Evolutionary conservation across 495 filamentous ascomycete species (phyloP).

Genomic region (Pseudevernia furfuracea): DNA sequence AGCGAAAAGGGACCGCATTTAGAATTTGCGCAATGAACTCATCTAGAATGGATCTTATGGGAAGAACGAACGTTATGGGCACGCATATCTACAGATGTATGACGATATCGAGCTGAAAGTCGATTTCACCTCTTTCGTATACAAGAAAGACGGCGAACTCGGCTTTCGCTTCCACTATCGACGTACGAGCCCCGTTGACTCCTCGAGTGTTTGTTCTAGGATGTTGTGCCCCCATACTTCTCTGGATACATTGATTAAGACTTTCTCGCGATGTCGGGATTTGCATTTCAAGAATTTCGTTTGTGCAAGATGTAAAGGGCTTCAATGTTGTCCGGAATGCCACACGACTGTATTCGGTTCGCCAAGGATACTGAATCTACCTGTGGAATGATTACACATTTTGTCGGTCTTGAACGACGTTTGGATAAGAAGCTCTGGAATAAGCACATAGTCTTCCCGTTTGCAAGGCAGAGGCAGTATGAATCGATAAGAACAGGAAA

Average conservation of each 20-base stretch:
- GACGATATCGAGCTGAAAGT: background rate
- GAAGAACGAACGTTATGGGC: background rate
- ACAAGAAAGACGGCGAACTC: background rate
- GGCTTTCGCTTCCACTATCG: background rate
- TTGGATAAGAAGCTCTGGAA: background rate
- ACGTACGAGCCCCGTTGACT: background rate
- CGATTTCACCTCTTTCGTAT: background rate
- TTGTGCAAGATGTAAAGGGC: background rate
- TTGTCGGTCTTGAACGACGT: background rate
- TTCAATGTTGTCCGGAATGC: background rate
- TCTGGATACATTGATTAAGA: background rate
- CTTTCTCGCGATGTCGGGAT: background rate
- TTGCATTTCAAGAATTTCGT: background rate
- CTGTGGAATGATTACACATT: background rate
- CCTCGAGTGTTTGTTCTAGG: background rate
- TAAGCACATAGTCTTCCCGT: background rate
- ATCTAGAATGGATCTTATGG: background rate
- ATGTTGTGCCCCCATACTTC: background rate
- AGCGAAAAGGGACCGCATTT: background rate
- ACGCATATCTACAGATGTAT: background rate
- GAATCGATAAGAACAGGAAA: background rate
- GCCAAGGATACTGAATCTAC: background rate
- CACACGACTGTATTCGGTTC: background rate
- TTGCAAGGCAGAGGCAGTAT: constrained; percentile 1
- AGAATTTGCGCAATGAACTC: background rate